phyloP scores from a whole-genome alignment of 352 stramenopile genomes.

The Peronospora destructor region DNA sequence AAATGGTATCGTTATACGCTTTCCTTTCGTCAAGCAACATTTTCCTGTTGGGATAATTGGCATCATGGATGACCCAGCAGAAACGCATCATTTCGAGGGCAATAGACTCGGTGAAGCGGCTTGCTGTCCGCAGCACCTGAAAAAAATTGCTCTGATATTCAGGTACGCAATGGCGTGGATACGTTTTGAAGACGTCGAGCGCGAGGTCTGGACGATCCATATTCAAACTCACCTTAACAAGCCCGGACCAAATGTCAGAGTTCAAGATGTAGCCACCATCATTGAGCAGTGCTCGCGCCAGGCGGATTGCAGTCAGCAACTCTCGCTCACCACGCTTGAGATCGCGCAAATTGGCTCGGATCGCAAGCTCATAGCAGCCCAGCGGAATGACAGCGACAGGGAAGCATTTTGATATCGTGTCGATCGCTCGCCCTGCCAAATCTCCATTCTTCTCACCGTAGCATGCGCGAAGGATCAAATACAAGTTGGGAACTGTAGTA shows the following conservation, averaged over 20 bases:
- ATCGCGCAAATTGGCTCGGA: slow-evolving; percentile 30
- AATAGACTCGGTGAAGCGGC: slow-evolving; percentile 22
- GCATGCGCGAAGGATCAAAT: slow-evolving; percentile 28
- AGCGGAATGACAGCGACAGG: slow-evolving; percentile 28
- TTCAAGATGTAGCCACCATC: slow-evolving; percentile 40
- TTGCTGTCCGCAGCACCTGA: slow-evolving; percentile 36
- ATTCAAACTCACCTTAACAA: slow-evolving; percentile 43
- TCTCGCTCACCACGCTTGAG: slow-evolving; percentile 22
- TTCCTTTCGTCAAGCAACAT: slow-evolving; percentile 17
- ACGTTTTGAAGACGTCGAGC: slow-evolving; percentile 40
- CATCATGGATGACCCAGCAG: slow-evolving; percentile 19
- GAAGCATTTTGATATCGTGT: slow-evolving; percentile 20
- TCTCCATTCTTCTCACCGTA: slow-evolving; percentile 28
- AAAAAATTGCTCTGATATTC: slow-evolving; percentile 36
- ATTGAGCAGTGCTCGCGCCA: slow-evolving; percentile 26
- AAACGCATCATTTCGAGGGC: slow-evolving; percentile 40
- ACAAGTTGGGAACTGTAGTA: slow-evolving; percentile 22
- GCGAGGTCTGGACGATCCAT: slow-evolving; percentile 28
- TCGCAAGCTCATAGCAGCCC: slow-evolving; percentile 32
- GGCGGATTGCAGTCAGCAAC: slow-evolving; percentile 33
- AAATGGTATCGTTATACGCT: slow-evolving; percentile 18
- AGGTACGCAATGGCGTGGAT: slow-evolving; percentile 29
- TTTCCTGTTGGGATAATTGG: slow-evolving; percentile 15
- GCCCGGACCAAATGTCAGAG: slow-evolving; percentile 34
- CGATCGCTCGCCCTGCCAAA: slow-evolving; percentile 27